Base-by-base conservation (phyloP, 140 eudicot species). In the Anethum foeniculum region DNA sequence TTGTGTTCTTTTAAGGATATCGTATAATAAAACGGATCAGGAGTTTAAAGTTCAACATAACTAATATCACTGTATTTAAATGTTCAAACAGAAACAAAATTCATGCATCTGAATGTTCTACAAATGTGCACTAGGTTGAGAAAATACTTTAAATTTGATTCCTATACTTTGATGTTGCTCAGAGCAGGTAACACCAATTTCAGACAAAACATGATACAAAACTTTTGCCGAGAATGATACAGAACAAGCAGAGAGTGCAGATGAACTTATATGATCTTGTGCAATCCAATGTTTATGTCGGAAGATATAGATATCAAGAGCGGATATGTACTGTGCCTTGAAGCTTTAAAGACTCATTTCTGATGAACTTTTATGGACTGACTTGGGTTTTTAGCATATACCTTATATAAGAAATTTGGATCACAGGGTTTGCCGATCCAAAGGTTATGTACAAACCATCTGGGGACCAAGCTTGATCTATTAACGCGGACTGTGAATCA, bases 401-500 rank as follows among this genome's bases (percentile, higher is more conserved):
- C 82, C 99, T 81, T 64, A 95, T 92, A 77, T 95, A 97, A 67
- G 92, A 95, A 12, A 95, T 86, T 80, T 95, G 97, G 58, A 95
- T 85, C 78, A 82, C 79, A 2, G 97, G 99, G 82, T 95, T 97
- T 2, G 89, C 97, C 71, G 99, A 92, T 27, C 99, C 99, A 2
- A 97, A 95, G 36, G 92, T 88, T 30, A 95, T 76, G 81, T 91
- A 87, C 13, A 87, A 74, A 10, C 99, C 99, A 52, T 95, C 97
- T 2, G 99, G 97, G 12, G 99, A 92, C 97, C 99, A 95, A 4
- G 99, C 89, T 81, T 95, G 99, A 58, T 92, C 88, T 77, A 95
- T 92, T 71, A 95, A 85, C 27, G 99, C 97, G 0, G 99, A 95
- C 76, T 90, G 99, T 46, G 97, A 92, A 51, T 95, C 97, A 43